Base-by-base conservation (phyloP, 345 rosid genomes). In the Dimocarpus longan region DNA sequence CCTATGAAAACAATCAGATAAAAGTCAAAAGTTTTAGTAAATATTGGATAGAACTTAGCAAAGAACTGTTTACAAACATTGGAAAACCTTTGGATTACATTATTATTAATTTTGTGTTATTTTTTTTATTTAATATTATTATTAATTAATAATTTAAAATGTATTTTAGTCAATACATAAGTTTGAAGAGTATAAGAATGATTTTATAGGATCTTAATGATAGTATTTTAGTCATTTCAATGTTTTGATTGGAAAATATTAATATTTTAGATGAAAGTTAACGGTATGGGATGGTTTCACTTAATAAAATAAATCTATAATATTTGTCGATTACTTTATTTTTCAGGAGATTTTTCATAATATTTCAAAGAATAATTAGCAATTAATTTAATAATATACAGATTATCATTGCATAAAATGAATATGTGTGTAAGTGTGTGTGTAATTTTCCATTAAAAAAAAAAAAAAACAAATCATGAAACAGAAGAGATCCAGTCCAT, bases 1-100 rank as follows among this genome's bases (percentile, higher is more conserved):
- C 84, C 99, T 95, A 82, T 60, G 28, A 56, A 79, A 8, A 75
- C 66, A 26, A 60, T 44, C 0, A 54, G 40, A 50, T 8, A 52
- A 39, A 42, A 43, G 28, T 56, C 4, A 16, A 13, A 40, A 5
- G n/a, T 19, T 59, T 56, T 42, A 63, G 60, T 2, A 5, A 64
- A 42, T n/a, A 59, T 9, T 40, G 5, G 50, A 48, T 32, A 48
- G 43, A 60, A 42, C 13, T 28, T 62, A 5, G 37, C 39, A 10
- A 21, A 40, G 9, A 60, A 15, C 6, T 54, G 12, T 54, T 54
- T 4, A 3, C 43, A 44, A 63, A 44, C 40, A 22, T n/a, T 74
- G 10, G 22, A 66, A 8, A 66, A 28, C 43, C 21, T 7, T 21
- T 10, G 37, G n/a, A 3, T 32, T 59, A 62, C 76, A 59, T 12